Conservation (phyloP, 108 stramenopile genomes). For the Skeletonema costatum region DNA sequence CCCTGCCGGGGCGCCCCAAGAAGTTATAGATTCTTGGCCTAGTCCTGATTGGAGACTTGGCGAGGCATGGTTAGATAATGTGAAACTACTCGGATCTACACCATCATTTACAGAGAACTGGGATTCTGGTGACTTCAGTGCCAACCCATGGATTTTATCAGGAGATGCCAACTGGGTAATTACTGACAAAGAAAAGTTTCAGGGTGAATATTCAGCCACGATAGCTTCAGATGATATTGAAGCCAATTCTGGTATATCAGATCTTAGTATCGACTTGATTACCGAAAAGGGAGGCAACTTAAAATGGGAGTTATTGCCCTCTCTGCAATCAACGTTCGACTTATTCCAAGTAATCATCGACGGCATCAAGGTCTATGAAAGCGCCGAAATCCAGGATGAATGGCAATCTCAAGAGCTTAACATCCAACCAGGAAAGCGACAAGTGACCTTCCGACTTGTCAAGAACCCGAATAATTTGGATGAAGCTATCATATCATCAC, state of each 20-base stretch:
- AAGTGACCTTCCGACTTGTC: slow-evolving; percentile 34
- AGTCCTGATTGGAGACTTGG: slow-evolving; percentile 29
- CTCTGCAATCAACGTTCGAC: slow-evolving; percentile 32
- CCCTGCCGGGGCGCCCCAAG: slow-evolving; percentile 34
- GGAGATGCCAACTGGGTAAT: slow-evolving; percentile 46
- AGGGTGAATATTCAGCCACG: slow-evolving; percentile 40
- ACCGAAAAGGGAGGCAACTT: slow-evolving; percentile 44
- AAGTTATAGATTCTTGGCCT: slow-evolving; percentile 15
- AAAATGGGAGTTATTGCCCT: slow-evolving; percentile 17
- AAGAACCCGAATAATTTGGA: slow-evolving; percentile 41
- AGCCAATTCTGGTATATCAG: slow-evolving; percentile 14
- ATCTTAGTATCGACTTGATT: slow-evolving; percentile 48
- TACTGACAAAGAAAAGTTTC: slow-evolving; percentile 17
- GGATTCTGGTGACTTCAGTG: slow-evolving; percentile 41
- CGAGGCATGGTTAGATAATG: slow-evolving; percentile 51
- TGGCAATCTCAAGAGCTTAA: slow-evolving; percentile 22
- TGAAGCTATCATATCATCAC: slow-evolving; percentile 12
- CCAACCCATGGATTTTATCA: slow-evolving; percentile 33
- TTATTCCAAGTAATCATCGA: slow-evolving; percentile 28
- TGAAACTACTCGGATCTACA: slow-evolving; percentile 26
- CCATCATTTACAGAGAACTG: slow-evolving; percentile 30
- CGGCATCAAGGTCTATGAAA: slow-evolving; percentile 14
- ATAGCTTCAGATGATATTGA: slow-evolving; percentile 19
- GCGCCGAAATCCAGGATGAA: slow-evolving; percentile 10
- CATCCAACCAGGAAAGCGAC: slow-evolving; percentile 47